phyloP scores from a whole-genome alignment of 768 basidiomycete species.

The Pisolithus sp. region DNA sequence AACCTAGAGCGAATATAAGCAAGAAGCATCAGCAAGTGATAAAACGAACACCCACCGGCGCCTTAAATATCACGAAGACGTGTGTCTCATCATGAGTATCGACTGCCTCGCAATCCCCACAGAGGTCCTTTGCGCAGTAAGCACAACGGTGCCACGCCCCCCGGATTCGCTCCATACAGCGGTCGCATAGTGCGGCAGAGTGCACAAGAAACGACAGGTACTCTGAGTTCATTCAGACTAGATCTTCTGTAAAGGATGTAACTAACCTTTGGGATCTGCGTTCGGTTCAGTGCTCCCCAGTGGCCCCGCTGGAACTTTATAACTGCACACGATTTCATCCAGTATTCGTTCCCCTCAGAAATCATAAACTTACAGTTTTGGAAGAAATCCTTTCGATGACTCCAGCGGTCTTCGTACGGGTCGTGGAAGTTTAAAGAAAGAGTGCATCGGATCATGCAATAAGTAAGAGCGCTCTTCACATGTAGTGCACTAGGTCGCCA shows the following conservation, averaged over 20 bases:
- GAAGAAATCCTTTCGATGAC: constrained; percentile 56
- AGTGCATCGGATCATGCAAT: constrained; percentile 77
- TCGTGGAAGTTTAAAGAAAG: constrained; percentile 83
- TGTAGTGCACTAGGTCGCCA: constrained; percentile 53
- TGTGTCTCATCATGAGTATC: constrained; percentile 82
- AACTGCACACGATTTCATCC: constrained; percentile 36
- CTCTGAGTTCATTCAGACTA: constrained; percentile 31
- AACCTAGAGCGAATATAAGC: constrained; percentile 37
- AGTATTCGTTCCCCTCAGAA: constrained; percentile 6
- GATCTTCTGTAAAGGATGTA: not conserved
- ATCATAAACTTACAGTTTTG: constrained; percentile 49
- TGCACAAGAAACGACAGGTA: constrained; percentile 62
- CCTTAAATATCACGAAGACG: constrained; percentile 85
- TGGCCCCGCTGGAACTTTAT: constrained; percentile 57
- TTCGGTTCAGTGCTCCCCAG: constrained; percentile 30
- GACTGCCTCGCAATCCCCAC: constrained; percentile 70
- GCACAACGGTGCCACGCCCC: constrained; percentile 91
- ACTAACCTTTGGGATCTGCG: constrained; percentile 51
- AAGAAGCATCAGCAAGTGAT: not conserved
- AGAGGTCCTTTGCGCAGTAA: constrained; percentile 84
- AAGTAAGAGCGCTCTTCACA: constrained; percentile 78
- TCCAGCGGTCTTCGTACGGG: constrained; percentile 62
- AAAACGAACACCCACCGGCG: constrained; percentile 43
- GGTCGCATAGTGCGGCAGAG: constrained; percentile 72
- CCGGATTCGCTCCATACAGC: constrained; percentile 73